Evolutionary conservation across 1,139 yeast species (phyloP), one percentile per base, ranked within the genome.

Genomic region (Torulaspora globosa): DNA sequence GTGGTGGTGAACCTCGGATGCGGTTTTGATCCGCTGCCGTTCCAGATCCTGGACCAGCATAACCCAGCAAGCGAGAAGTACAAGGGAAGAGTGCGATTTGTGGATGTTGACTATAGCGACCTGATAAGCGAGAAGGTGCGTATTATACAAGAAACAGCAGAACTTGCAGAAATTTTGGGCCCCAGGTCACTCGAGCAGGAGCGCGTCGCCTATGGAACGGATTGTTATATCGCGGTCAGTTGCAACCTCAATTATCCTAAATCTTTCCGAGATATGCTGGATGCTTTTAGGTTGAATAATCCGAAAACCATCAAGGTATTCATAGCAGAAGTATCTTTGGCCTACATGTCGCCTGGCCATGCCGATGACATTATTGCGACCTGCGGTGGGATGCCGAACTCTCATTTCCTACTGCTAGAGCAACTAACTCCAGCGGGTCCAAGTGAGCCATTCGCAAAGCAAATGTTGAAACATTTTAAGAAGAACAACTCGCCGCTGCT

Each of bases 261-360:
- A 0, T 57, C 67, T 8, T 82, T 80, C 55, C 57, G 69, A 36
- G 52, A 61, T 6, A 69, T 73, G 40, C 52, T 82, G 39, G 46
- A 48, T 2, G 26, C 44, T 16, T 26, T 53, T n/a, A 41, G 53
- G n/a, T 38, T 63, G 14, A 36, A 58, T 18, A 57, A 63, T 35
- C 59, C 62, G 1, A 56, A 68, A 18, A 61, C 75, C 2, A 62
- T 76, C 5, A 77, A 76, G 43, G 72, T 84, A 9, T 86, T 84
- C 56, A 74, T 87, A 35, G 94, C 95, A 0, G 95, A 86, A 61
- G 95, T 86, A 2, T 84, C 95, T 0, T 67, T 86, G 46, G 90
- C 94, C 0, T 86, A 86, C 60, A 86, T 86, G 94, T 72, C 75
- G 34, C 82, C 83, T 5, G 71, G 73, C 28, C 73, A 73, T 48